Conservation (phyloP, 352 stramenopile genomes). For the Phytopythium litorale region DNA sequence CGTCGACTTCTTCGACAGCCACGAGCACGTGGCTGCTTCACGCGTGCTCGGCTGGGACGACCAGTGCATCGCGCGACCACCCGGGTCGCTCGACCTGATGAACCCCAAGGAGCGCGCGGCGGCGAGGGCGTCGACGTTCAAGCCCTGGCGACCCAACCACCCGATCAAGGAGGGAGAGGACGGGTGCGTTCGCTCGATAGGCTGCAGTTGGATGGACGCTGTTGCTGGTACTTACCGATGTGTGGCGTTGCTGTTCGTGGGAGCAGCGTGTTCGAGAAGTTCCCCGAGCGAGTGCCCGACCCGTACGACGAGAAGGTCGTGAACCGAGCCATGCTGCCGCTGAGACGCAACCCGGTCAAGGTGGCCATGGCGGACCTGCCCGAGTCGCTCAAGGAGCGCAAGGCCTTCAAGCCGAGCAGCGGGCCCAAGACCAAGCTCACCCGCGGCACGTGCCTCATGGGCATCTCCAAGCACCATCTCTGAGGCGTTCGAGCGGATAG, state of each 20-base stretch:
- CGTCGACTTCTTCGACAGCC: conserved; percentile 70
- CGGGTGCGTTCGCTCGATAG: conserved; percentile 22
- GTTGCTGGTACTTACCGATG: not conserved
- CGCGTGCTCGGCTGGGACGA: conserved; percentile 66
- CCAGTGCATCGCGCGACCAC: conserved; percentile 51
- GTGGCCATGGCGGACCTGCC: conserved; percentile 57
- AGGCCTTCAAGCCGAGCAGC: conserved; percentile 58
- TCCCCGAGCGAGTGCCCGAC: conserved; percentile 55
- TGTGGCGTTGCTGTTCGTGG: not conserved
- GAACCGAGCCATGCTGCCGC: conserved; percentile 68
- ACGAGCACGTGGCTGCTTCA: conserved; percentile 65
- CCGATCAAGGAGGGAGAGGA: conserved; percentile 58
- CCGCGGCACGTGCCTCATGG: conserved; percentile 60
- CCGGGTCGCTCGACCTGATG: conserved; percentile 56
- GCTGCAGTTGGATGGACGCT: not conserved
- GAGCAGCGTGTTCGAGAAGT: conserved; percentile 58
- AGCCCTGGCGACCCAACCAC: conserved; percentile 67
- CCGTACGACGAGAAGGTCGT: conserved; percentile 74
- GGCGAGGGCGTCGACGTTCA: conserved; percentile 47
- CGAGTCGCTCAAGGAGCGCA: conserved; percentile 58
- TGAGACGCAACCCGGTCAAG: conserved; percentile 65
- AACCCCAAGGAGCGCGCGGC: conserved; percentile 68
- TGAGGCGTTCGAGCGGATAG: conserved; percentile 10
- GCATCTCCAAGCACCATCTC: conserved; percentile 75
- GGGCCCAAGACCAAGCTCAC: conserved; percentile 76